A percentile compares a stretch with the other conserved stretches of the same genome.
phyloP scores from a whole-genome alignment of 208 protist species.

The Willaertia magna region DNA sequence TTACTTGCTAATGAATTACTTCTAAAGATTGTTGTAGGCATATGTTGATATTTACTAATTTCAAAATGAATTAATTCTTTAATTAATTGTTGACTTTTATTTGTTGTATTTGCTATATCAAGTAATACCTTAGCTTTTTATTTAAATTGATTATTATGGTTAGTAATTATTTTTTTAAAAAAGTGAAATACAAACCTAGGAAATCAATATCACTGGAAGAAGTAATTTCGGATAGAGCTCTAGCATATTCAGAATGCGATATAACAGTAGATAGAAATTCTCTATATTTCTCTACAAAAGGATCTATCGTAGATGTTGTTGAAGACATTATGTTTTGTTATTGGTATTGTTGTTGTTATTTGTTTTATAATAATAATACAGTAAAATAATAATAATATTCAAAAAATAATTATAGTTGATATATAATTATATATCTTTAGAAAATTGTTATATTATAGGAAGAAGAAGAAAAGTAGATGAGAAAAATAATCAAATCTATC shows the following conservation, averaged over 20 bases:
- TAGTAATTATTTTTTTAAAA: too few relatives aligned
- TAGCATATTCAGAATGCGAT: not conserved
- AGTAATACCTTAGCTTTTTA: not conserved
- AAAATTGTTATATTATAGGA: too few relatives aligned
- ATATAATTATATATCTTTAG: too few relatives aligned
- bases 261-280: not conserved
- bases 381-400: too few relatives aligned
- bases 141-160: too few relatives aligned
- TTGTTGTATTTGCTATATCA: not conserved
- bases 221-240: not conserved
- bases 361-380: too few relatives aligned
- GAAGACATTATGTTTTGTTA: too few relatives aligned
- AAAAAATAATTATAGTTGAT: too few relatives aligned
- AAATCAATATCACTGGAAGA: not conserved
- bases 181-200: not conserved
- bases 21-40: not conserved
- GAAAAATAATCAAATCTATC: too few relatives aligned
- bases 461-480: too few relatives aligned
- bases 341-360: too few relatives aligned
- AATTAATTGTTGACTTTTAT: not conserved
- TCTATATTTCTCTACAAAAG: not conserved
- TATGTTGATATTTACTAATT: constrained; percentile 4
- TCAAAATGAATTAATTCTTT: not conserved
- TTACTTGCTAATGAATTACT: constrained; percentile 3
- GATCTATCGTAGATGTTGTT: not conserved